phyloP scores from a whole-genome alignment of 768 basidiomycete species.

The Boletus tylopilopsis region DNA sequence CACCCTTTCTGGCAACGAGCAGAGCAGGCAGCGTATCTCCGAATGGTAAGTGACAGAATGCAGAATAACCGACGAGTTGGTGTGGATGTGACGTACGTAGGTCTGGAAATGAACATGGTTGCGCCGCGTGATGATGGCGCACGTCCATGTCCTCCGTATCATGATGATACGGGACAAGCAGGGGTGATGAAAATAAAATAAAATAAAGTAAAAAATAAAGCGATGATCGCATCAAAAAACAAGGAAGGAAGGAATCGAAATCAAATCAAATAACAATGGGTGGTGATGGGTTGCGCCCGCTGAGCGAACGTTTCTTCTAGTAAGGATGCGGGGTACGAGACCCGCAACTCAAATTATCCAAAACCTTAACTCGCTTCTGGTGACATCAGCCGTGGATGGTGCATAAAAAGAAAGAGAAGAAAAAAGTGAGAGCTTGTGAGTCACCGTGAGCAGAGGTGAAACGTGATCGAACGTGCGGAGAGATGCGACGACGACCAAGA shows the following conservation, averaged over 20 bases:
- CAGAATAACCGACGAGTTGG: neutral
- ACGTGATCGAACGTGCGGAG: neutral
- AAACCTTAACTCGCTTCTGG: conserved; percentile 20
- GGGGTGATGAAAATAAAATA: no score
- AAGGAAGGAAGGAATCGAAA: no score
- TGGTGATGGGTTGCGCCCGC: neutral
- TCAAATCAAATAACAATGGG: neutral
- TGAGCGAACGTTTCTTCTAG: conserved; percentile 2
- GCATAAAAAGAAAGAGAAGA: neutral
- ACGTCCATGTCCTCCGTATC: no score
- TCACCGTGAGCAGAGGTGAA: no score
- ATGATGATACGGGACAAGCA: no score
- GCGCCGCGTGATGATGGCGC: no score
- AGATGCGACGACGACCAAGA: neutral
- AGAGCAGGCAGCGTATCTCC: neutral
- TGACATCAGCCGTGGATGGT: neutral
- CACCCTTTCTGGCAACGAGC: neutral
- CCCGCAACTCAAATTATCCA: conserved; percentile 23
- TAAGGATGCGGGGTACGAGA: conserved; percentile 15
- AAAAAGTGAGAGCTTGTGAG: neutral
- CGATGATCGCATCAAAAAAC: no score
- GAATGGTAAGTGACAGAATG: conserved; percentile 13
- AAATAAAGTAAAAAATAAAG: no score
- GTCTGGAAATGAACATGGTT: no score
- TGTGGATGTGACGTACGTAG: conserved; percentile 11